A percentile compares a stretch with the other conserved stretches of the same genome.
Evolutionary conservation across 2,329 filamentous ascomycete species (phyloP).

Genomic region (Phyllosticta citribraziliensis): DNA sequence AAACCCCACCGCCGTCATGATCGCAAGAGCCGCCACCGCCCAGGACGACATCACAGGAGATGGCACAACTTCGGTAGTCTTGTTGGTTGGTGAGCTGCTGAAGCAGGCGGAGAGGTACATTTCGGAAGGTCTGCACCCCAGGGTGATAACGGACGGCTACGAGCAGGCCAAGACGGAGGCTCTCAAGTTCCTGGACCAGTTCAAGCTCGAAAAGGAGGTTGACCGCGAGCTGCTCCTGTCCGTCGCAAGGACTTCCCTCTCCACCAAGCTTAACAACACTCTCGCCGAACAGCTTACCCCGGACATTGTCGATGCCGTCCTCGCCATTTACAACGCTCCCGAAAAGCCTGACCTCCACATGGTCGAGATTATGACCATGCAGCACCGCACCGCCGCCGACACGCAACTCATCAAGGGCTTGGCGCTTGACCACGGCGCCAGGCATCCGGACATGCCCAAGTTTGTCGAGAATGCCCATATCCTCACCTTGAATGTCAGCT

Average conservation of each 20-base stretch:
- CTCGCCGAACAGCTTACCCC: constrained; percentile 88
- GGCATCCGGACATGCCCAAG: constrained; percentile 98
- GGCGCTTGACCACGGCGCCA: constrained; percentile 86
- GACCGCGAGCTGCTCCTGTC: constrained; percentile 90
- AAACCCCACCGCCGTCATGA: constrained; percentile 88
- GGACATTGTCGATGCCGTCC: constrained; percentile 90
- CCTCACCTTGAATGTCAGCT: constrained; percentile 86
- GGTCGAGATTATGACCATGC: constrained; percentile 99
- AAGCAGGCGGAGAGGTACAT: constrained; percentile 98
- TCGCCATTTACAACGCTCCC: constrained; percentile 82
- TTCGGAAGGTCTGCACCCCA: constrained; percentile 88
- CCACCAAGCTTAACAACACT: constrained; percentile 85
- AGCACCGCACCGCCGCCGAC: constrained; percentile 91
- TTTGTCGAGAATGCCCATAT: constrained; percentile 91
- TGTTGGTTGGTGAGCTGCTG: constrained; percentile 89
- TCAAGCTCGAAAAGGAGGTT: constrained; percentile 81
- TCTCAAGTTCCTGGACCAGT: constrained; percentile 87
- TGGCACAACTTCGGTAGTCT: constrained; percentile 90
- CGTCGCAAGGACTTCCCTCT: constrained; percentile 86
- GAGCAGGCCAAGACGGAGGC: constrained; percentile 93
- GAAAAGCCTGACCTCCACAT: constrained; percentile 96
- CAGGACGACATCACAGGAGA: constrained; percentile 98
- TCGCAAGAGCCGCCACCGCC: constrained; percentile 76
- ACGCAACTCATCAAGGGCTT: constrained; percentile 92
- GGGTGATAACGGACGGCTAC: constrained; percentile 95